A percentile compares a stretch with the other conserved stretches of the same genome.
Conservation (phyloP, 768 basidiomycete genomes). For the Sarcomyxa edulis region DNA sequence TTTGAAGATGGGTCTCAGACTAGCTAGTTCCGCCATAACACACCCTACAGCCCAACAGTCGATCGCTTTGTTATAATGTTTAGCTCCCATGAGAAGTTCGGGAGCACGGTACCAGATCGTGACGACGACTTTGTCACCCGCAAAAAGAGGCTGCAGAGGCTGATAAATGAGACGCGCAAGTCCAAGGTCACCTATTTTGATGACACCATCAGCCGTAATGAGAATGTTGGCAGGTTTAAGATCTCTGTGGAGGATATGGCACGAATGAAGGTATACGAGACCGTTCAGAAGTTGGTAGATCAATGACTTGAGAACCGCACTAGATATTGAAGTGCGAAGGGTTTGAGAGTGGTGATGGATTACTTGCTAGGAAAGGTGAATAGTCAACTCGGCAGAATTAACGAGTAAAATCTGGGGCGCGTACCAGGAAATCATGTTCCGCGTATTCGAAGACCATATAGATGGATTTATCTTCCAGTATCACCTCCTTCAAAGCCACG, state of each 20-base stretch:
- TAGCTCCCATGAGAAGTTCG: constrained; percentile 91
- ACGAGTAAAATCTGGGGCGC: constrained; percentile 19
- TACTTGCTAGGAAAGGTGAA: constrained; percentile 75
- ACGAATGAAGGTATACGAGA: constrained; percentile 89
- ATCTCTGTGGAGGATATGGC: constrained; percentile 94
- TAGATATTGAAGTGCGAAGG: constrained; percentile 68
- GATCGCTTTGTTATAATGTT: constrained; percentile 95
- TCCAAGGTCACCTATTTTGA: constrained; percentile 98
- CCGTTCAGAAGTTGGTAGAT: constrained; percentile 94
- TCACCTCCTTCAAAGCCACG: constrained; percentile 88
- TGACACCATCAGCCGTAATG: constrained; percentile 80
- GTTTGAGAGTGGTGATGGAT: constrained; percentile 97
- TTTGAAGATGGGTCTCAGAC: constrained; percentile 94
- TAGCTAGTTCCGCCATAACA: constrained; percentile 93
- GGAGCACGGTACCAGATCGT: constrained; percentile 99
- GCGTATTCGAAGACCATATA: constrained; percentile 99
- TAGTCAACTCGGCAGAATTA: constrained; percentile 1
- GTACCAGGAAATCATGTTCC: constrained; percentile 94
- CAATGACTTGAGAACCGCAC: constrained; percentile 84
- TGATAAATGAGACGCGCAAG: constrained; percentile 88
- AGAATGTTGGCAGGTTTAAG: constrained; percentile 99
- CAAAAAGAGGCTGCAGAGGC: constrained; percentile 86
- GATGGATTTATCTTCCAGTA: constrained; percentile 96
- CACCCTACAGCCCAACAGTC: constrained; percentile 99
- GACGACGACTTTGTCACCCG: constrained; percentile 97